Conservation (phyloP, 495 filamentous ascomycete genomes). For the Penicillium verhagenii region DNA sequence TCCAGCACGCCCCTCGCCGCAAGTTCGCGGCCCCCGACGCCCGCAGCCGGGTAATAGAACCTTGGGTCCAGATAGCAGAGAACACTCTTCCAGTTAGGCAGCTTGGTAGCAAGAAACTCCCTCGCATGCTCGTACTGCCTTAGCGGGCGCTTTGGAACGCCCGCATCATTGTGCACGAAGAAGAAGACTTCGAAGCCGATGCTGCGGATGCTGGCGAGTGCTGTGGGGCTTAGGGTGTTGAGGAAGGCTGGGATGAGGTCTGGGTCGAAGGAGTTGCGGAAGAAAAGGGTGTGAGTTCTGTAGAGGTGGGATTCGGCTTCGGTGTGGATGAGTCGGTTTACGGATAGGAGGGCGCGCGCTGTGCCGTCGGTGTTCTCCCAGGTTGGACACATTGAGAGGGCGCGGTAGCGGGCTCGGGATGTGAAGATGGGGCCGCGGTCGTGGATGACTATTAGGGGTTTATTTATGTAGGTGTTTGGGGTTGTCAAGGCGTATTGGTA, state of each 20-base stretch:
- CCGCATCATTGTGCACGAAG: conserved; percentile 39
- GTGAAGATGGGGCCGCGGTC: conserved; percentile 36
- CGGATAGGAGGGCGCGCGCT: conserved; percentile 28
- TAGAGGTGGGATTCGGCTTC: conserved; percentile 44
- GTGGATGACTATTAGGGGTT: conserved; percentile 35
- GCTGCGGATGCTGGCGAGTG: conserved; percentile 34
- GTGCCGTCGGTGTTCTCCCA: conserved; percentile 36
- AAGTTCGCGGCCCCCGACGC: conserved; percentile 29
- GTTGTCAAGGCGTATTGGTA: conserved; percentile 40
- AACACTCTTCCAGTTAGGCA: conserved; percentile 28
- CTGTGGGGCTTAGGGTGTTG: conserved; percentile 34
- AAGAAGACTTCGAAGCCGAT: conserved; percentile 44
- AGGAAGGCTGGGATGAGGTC: conserved; percentile 37
- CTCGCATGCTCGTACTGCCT: conserved; percentile 34
- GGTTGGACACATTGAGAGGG: conserved; percentile 38
- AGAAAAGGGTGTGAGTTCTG: conserved; percentile 40
- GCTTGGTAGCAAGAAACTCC: conserved; percentile 19
- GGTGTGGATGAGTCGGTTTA: conserved; percentile 43
- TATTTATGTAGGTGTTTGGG: conserved; percentile 38
- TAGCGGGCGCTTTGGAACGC: conserved; percentile 36
- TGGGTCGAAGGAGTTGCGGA: conserved; percentile 41
- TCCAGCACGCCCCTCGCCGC: conserved; percentile 33
- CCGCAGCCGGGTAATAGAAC: conserved; percentile 35
- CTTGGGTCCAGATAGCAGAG: conserved; percentile 40
- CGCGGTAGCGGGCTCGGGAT: conserved; percentile 29